Conservation (phyloP, 176 grass and related monocot genomes). For the Aegilops umbellulata region DNA sequence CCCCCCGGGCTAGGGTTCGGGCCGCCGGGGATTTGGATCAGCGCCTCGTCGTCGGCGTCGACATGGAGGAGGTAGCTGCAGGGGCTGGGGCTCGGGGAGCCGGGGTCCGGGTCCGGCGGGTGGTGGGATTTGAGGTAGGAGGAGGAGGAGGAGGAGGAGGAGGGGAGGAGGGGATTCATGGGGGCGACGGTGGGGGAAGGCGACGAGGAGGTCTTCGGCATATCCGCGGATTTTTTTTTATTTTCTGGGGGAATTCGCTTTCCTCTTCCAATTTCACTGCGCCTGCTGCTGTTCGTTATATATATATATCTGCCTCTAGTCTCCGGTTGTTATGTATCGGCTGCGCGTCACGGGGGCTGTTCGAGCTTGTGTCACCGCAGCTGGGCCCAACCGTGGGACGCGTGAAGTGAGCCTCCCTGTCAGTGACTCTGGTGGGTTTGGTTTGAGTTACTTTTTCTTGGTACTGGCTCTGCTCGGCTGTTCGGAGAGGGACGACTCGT, state of each 20-base stretch:
- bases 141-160: constrained; percentile 24
- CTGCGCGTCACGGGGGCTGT: not conserved
- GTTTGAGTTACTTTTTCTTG: not conserved
- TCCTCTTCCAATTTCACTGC: constrained; percentile 5
- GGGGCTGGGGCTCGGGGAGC: constrained; percentile 37
- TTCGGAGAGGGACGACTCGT: not conserved
- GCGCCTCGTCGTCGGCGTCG: constrained; percentile 66
- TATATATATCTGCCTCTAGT: constrained; percentile 34
- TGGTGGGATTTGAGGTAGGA: constrained; percentile 53
- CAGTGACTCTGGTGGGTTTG: not conserved
- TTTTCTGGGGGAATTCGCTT: not conserved
- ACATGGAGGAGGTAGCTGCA: constrained; percentile 53
- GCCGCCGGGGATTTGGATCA: constrained; percentile 36
- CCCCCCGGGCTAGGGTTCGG: constrained; percentile 27
- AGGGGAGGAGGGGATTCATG: constrained; percentile 59
- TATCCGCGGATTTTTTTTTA: constrained; percentile 3
- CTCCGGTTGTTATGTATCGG: not conserved
- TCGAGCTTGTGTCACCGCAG: not conserved
- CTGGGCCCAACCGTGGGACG: not conserved
- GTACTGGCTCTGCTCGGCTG: not conserved
- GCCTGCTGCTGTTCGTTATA: not conserved
- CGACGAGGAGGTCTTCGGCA: constrained; percentile 60
- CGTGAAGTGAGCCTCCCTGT: not conserved
- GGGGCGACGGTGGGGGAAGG: constrained; percentile 57
- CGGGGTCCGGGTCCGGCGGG: constrained; percentile 56